Conservation (phyloP, 768 basidiomycete genomes). For the Mycena olivaceomarginata region DNA sequence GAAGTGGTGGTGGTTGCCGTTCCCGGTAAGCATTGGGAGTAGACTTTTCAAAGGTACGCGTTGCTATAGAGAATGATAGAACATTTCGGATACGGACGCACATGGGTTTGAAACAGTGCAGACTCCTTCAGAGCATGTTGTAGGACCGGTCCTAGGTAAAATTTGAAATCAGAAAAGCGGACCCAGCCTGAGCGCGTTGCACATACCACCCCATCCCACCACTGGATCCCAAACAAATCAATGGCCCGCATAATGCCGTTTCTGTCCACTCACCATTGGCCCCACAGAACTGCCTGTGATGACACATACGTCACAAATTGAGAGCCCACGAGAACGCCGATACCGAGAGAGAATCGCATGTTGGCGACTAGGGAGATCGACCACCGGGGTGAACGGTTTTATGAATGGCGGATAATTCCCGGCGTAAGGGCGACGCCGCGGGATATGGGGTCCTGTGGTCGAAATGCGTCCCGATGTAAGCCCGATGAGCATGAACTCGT, state of each 20-base stretch:
- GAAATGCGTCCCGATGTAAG: conserved; percentile 28
- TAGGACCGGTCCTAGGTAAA: conserved; percentile 65
- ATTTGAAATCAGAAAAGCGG: neutral
- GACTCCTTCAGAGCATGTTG: conserved; percentile 66
- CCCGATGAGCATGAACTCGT: conserved; percentile 29
- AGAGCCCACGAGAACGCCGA: conserved; percentile 1
- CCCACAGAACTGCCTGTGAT: conserved; percentile 16
- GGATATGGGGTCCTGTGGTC: neutral
- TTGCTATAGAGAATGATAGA: neutral
- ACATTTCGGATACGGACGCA: conserved; percentile 45
- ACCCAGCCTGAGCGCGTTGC: neutral
- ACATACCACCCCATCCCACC: conserved; percentile 71
- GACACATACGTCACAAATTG: conserved; percentile 26
- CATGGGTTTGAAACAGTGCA: conserved; percentile 68
- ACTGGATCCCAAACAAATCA: conserved; percentile 39
- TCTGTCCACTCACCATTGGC: conserved; percentile 29
- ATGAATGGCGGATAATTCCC: conserved; percentile 35
- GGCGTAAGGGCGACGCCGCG: conserved; percentile 9
- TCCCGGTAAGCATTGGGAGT: conserved; percentile 71
- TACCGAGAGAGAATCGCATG: conserved; percentile 24
- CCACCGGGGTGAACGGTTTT: conserved; percentile 10
- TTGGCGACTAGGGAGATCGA: conserved; percentile 3
- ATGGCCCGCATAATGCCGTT: too few species aligned
- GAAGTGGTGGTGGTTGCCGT: conserved; percentile 51
- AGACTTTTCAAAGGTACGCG: conserved; percentile 53